These are phyloP conservation scores for Urtica urens DNA, from an alignment of 306 rosid genomes.

Conservation along the genomic window DNA sequence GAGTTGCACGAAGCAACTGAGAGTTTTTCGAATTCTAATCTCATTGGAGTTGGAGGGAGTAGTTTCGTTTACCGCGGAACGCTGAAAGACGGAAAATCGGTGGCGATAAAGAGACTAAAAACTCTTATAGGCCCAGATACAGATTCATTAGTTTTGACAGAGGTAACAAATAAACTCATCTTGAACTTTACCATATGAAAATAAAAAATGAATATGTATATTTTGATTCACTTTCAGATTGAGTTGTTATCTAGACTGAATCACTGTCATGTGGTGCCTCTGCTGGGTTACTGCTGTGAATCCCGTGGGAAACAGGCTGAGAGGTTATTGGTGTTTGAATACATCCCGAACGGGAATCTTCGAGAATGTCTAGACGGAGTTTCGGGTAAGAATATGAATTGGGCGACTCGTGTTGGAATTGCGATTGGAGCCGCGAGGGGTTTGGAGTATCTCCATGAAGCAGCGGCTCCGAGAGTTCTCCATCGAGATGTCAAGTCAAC, in stretches of 20 bases:
- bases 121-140: conserved; percentile 57
- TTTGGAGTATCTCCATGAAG: conserved; percentile 94
- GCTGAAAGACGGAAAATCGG: conserved; percentile 50
- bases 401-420: conserved; percentile 70
- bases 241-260: conserved; percentile 83
- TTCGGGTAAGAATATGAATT: conserved; percentile 44
- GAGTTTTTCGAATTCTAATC: conserved; percentile 61
- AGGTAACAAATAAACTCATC: conserved; percentile 38
- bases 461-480: conserved; percentile 94
- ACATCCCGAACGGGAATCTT: conserved; percentile 75
- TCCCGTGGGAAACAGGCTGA: conserved; percentile 60
- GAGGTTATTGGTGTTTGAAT: conserved; percentile 70
- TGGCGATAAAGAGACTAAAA: conserved; percentile 74
- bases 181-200: background rate
- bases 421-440: conserved; percentile 98
- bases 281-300: conserved; percentile 83
- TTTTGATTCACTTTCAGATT: conserved; percentile 44
- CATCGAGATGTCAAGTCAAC: conserved; percentile 95
- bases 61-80: conserved; percentile 81
- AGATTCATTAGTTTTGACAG: conserved; percentile 56
- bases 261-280: conserved; percentile 86
- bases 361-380: conserved; percentile 74
- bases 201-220: background rate
- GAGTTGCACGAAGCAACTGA: conserved; percentile 77
- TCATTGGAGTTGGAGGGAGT: conserved; percentile 83